Conservation (phyloP, 352 stramenopile genomes). For the Phytophthora europaea region DNA sequence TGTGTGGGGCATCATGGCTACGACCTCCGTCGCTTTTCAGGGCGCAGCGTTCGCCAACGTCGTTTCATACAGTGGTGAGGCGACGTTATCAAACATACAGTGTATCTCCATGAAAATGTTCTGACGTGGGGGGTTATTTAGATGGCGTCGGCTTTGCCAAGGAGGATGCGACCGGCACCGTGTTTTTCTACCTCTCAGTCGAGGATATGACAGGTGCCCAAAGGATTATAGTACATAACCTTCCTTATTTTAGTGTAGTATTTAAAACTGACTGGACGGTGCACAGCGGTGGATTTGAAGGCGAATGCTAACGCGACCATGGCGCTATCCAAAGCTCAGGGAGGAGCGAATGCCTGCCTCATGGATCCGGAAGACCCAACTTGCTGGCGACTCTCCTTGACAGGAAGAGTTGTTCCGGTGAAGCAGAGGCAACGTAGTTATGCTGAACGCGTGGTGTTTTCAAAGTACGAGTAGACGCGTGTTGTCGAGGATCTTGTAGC, state of each 20-base stretch:
- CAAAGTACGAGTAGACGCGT: constrained; percentile 34
- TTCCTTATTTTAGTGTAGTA: not conserved
- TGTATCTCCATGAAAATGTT: not conserved
- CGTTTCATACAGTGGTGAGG: constrained; percentile 73
- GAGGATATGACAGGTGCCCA: constrained; percentile 47
- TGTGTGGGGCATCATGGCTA: constrained; percentile 70
- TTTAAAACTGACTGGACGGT: constrained; percentile 2
- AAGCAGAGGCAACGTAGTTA: constrained; percentile 40
- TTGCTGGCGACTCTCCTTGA: constrained; percentile 70
- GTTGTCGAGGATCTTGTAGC: not conserved
- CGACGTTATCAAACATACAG: not conserved
- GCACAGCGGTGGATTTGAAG: constrained; percentile 54
- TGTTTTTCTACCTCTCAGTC: constrained; percentile 77
- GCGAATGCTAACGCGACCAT: constrained; percentile 62
- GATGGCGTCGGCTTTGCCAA: constrained; percentile 62
- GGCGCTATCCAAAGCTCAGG: constrained; percentile 65
- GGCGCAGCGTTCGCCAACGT: constrained; percentile 63
- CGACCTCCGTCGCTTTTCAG: constrained; percentile 59
- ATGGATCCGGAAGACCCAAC: constrained; percentile 78
- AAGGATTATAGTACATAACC: not conserved
- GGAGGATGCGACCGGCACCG: constrained; percentile 59
- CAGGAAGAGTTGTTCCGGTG: constrained; percentile 58
- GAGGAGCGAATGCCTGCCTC: constrained; percentile 53
- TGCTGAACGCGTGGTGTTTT: constrained; percentile 71
- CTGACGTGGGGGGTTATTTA: constrained; percentile 18